Base-by-base conservation (phyloP, 2,329 filamentous ascomycete genomes). In the Penicillium griseofulvum region DNA sequence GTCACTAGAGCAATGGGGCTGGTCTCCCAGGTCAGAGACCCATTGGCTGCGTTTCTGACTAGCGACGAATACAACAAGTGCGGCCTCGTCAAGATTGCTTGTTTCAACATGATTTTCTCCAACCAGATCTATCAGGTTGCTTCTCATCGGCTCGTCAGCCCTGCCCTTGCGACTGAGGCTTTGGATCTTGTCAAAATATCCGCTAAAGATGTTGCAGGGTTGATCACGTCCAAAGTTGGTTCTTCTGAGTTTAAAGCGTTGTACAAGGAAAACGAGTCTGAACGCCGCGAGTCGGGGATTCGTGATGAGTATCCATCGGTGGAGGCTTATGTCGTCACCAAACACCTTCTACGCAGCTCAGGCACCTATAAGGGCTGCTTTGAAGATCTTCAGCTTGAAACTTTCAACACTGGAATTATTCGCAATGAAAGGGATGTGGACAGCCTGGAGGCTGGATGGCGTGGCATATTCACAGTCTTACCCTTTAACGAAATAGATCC, bases 401-500 rank as follows among this genome's bases (percentile, higher is more conserved):
- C 68, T 29, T 72, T 52, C 39, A 51, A 43, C 33, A 54, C 54
- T 22, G 19, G 14, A 22, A 28, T 61, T 9, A 65, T 58, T 70
- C 73, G 31, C 52, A 61, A 36, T 26, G 55, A 39, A 61, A 48
- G 68, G 33, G 62, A 74, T 41, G 56, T 78, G 19, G 53, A 47
- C 3, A 55, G 49, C 28, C 49, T 78, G 8, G 77, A 79, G 57
- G 60, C 55, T 36, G 60, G 58, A 22, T 79, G 77, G 77, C 65
- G 64, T 37, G 71, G 72, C n/a, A 38, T 83, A 1, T 83, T 85
- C 60, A 77, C 74, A 1, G 61, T 82, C 1, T 71, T 86, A 12
- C 83, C 84, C 2, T 73, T 82, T 16, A 67, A 77, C 8, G 81
- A 83, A 56, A 68, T 87, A 22, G 80, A 84, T 60, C 56, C 66